Evolutionary conservation across 345 rosid genomes (phyloP).

Genomic region (Brassica cretica): DNA sequence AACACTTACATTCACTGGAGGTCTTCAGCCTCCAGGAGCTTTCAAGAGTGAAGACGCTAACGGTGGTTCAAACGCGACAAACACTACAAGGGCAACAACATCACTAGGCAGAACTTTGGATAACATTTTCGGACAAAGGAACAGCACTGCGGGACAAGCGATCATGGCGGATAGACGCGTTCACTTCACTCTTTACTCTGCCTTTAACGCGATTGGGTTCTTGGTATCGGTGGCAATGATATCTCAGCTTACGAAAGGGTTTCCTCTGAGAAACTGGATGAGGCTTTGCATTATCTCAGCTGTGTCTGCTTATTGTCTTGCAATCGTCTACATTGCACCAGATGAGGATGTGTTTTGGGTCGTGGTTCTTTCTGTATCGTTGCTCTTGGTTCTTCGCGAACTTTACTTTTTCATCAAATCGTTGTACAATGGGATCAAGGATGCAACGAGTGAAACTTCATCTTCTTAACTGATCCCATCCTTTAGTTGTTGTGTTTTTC

Average conservation of each 20-base stretch:
- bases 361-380: neutral
- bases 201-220: constrained; percentile 28
- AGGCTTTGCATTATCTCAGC: constrained; percentile 31
- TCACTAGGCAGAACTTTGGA: neutral
- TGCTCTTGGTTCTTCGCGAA: constrained; percentile 21
- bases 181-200: constrained; percentile 17
- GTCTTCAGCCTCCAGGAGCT: constrained; percentile 26
- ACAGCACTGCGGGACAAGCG: constrained; percentile 15
- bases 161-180: neutral
- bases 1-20: constrained; percentile 19
- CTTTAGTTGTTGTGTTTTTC: neutral
- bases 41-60: constrained; percentile 14
- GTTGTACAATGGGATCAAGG: neutral
- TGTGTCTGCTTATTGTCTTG: constrained; percentile 18
- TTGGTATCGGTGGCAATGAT: constrained; percentile 27
- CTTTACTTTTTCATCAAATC: neutral
- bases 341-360: neutral
- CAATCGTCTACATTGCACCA: constrained; percentile 20
- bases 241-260: constrained; percentile 12
- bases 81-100: neutral
- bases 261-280: constrained; percentile 21
- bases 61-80: constrained; percentile 5
- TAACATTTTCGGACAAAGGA: neutral
- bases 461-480: neutral
- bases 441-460: neutral